Base-by-base conservation (phyloP, 2,329 filamentous ascomycete species). In the Dothistroma pini region DNA sequence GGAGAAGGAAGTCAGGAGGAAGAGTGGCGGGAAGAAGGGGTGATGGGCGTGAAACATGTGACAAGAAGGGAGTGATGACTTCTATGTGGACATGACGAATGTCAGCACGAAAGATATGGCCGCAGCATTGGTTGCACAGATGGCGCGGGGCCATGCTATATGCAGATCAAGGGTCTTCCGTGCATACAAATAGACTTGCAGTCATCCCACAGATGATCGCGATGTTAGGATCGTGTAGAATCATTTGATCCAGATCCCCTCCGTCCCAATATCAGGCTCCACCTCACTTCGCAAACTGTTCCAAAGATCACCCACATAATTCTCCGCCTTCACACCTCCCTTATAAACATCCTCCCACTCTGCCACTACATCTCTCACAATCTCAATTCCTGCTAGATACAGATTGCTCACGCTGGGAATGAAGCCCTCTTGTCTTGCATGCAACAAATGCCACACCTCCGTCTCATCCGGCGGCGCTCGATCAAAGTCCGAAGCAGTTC, bases 221-320 rank as follows among this genome's bases (percentile, higher is more conserved):
- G 25, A 29, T 29, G 6, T 29, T 29, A 6, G 25, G 2, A 29
- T 29, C 6, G 9, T 11, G 34, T 16, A 11, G 34, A 16, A 7
- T 47, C 38, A 61, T 31, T 63, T 59, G 32, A 61, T 63, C n/a
- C 57, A 61, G 16, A 63, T 56, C 4, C 22, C 51, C 29, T 48
- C 44, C n/a, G 56, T 60, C 0, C 82, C 82, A 0, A 81, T 81
- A 0, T 87, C 87, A 72, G 89, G 89, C 70, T 88, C 84, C 0
- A 87, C 86, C 48, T 75, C 71, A 1, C 86, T 86, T 1, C 86
- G 86, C 5, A 90, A 74, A 16, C 82, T 85, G 22, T 86, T 87
- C 65, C 88, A 86, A 50, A 90, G 84, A 69, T 90, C 87, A 6
- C 88, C 88, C 31, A 90, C 76, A 69, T 90, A 90, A 68, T 90